phyloP scores from a whole-genome alignment of 208 protist genomes.

The Wallacemonas rigidus region DNA sequence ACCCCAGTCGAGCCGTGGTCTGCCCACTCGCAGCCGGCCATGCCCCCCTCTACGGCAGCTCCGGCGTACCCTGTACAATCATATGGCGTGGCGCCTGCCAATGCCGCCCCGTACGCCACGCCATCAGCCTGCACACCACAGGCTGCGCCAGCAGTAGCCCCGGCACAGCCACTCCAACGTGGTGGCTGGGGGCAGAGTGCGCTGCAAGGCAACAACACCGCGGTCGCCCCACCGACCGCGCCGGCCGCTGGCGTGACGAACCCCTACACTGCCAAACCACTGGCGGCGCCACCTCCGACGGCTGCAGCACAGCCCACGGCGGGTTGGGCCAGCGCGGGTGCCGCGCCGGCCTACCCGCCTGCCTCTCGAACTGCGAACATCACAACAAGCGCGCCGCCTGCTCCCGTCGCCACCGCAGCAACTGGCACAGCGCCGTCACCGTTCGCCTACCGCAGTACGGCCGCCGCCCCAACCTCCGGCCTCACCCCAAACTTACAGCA shows the following conservation, averaged over 20 bases:
- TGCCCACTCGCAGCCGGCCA: background rate
- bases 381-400: background rate
- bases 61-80: background rate
- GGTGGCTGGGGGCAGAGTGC: background rate
- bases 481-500: background rate
- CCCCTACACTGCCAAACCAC: background rate
- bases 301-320: background rate
- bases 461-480: too few species aligned
- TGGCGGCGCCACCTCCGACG: background rate
- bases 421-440: background rate
- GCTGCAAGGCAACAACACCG: background rate
- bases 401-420: background rate
- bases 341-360: conserved; percentile 5
- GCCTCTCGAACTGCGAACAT: background rate
- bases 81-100: background rate
- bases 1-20: background rate
- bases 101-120: background rate
- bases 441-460: background rate
- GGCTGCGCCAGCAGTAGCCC: background rate
- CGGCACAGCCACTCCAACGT: background rate
- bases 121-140: conserved; percentile 1
- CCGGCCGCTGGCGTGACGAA: background rate
- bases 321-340: background rate
- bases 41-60: background rate
- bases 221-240: background rate